Evolutionary conservation across 106 monocot genomes (phyloP).

Genomic region (Phalaenopsis aphrodite): DNA sequence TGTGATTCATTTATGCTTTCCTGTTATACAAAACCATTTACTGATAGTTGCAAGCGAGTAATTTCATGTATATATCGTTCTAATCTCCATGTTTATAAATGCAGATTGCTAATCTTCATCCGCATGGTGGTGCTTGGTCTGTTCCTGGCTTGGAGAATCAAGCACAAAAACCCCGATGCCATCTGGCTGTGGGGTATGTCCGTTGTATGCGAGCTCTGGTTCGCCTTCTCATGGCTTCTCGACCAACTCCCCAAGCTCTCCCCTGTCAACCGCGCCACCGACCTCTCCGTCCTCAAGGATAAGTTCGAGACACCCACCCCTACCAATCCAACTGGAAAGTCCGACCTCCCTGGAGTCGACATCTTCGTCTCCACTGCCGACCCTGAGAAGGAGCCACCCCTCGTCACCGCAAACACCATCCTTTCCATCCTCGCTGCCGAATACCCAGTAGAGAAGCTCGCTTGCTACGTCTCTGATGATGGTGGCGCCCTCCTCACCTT

Average conservation of each 20-base stretch:
- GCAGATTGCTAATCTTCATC: constrained; percentile 42
- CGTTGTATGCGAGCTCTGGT: constrained; percentile 66
- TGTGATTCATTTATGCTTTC: no score
- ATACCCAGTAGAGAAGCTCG: constrained; percentile 13
- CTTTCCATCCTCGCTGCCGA: constrained; percentile 32
- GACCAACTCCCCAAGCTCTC: constrained; percentile 66
- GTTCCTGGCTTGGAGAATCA: constrained; percentile 50
- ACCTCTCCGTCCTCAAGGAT: constrained; percentile 35
- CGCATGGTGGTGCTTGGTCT: constrained; percentile 34
- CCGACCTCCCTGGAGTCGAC: constrained; percentile 62
- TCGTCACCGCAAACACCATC: constrained; percentile 55
- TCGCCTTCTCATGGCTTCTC: constrained; percentile 71
- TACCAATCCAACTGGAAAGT: constrained; percentile 31
- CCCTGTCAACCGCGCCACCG: constrained; percentile 56
- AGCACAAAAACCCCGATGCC: constrained; percentile 47
- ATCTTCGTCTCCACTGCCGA: constrained; percentile 63
- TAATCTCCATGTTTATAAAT: background rate
- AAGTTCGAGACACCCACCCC: constrained; percentile 36
- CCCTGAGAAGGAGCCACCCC: constrained; percentile 54
- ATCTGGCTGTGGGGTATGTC: constrained; percentile 80
- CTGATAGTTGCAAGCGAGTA: no score
- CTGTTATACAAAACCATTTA: no score
- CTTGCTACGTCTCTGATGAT: constrained; percentile 17
- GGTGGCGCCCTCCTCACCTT: constrained; percentile 14
- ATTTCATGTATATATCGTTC: no score